phyloP scores from a whole-genome alignment of 345 rosid species.

The Citrus glauca region DNA sequence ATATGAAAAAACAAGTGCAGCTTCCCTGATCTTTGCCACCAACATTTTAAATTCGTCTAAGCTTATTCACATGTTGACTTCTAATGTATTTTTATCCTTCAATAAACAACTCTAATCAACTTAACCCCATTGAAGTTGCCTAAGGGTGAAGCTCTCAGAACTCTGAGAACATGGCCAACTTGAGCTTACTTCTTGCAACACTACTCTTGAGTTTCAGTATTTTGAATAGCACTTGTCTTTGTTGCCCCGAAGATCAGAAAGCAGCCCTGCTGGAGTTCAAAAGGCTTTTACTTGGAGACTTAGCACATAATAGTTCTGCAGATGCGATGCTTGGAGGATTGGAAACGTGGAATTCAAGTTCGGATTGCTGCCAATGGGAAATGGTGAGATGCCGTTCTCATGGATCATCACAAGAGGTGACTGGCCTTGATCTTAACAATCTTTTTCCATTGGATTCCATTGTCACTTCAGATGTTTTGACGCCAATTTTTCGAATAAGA shows the following conservation, averaged over 20 bases:
- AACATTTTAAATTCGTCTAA: not conserved
- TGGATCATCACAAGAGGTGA: conserved; percentile 1
- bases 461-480: conserved; percentile 7
- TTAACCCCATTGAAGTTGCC: not conserved
- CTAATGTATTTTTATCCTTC: not conserved
- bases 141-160: not conserved
- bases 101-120: not conserved
- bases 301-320: not conserved
- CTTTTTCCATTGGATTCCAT: not conserved
- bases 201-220: not conserved
- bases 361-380: conserved; percentile 20
- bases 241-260: conserved; percentile 18
- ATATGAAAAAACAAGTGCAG: not conserved
- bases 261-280: conserved; percentile 26
- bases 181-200: not conserved
- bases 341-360: conserved; percentile 13
- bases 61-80: not conserved
- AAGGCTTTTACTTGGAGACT: not conserved
- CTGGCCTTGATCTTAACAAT: not conserved
- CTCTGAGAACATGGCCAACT: not conserved
- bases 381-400: conserved; percentile 9
- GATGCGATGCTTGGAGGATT: not conserved
- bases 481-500: conserved; percentile 7
- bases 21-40: not conserved
- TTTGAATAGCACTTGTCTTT: not conserved